Evolutionary conservation across 2,329 filamentous ascomycete genomes (phyloP).

Genomic region (Ramichloridium luteum): DNA sequence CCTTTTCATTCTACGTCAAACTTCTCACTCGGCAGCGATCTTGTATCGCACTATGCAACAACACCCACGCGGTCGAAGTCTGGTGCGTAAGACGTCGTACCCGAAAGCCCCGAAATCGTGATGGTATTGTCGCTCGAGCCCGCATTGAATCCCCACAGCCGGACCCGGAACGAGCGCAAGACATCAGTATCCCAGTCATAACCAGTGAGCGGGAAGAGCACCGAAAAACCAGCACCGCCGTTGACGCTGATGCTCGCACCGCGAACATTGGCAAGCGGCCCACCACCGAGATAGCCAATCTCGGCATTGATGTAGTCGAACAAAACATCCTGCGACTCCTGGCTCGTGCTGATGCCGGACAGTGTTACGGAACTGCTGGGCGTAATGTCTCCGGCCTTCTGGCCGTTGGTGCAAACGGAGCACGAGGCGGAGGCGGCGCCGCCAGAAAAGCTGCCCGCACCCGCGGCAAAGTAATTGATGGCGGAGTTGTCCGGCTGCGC

Average conservation of each 20-base stretch:
- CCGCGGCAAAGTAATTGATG: slow-evolving; percentile 22
- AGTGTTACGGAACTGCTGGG: slow-evolving; percentile 20
- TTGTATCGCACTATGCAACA: no score
- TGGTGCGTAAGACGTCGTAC: slow-evolving; percentile 16
- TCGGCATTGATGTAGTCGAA: slow-evolving; percentile 33
- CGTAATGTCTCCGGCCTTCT: slow-evolving; percentile 26
- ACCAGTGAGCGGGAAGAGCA: slow-evolving; percentile 29
- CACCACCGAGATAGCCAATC: slow-evolving; percentile 22
- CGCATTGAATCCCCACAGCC: slow-evolving; percentile 17
- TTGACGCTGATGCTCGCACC: slow-evolving; percentile 29
- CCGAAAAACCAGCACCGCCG: slow-evolving; percentile 23
- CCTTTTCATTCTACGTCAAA: no score
- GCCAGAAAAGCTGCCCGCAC: slow-evolving; percentile 23
- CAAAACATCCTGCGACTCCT: slow-evolving; percentile 23
- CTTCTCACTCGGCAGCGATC: no score
- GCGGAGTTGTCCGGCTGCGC: slow-evolving; percentile 8
- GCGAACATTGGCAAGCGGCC: slow-evolving; percentile 24
- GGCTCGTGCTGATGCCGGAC: slow-evolving; percentile 16
- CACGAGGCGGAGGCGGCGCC: slow-evolving; percentile 21
- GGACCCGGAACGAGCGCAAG: slow-evolving; percentile 14
- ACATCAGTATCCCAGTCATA: slow-evolving; percentile 29
- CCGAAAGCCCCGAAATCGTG: slow-evolving; percentile 14
- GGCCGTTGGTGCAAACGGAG: slow-evolving; percentile 22
- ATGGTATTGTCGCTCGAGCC: slow-evolving; percentile 16
- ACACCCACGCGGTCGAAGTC: slow-evolving; percentile 21